Evolutionary conservation across 78 protist species (phyloP).

Genomic region (Salpingoeca rosetta): DNA sequence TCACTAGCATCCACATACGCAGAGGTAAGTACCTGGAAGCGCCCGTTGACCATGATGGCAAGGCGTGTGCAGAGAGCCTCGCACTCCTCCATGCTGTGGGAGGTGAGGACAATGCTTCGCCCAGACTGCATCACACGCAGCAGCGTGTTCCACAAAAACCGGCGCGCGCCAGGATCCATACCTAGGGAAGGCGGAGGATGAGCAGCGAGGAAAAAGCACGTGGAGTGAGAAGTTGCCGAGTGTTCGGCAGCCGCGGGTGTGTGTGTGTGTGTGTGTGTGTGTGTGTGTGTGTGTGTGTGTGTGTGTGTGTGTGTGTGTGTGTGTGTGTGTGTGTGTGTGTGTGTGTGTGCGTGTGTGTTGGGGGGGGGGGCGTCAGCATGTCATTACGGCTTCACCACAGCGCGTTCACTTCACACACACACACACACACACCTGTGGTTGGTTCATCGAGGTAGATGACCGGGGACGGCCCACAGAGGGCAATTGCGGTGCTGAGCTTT

Average conservation of each 20-base stretch:
- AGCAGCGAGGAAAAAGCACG: no score
- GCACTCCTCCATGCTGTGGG: constrained; percentile 64
- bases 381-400: background rate
- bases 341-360: no score
- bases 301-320: no score
- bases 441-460: constrained; percentile 69
- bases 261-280: background rate
- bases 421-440: background rate
- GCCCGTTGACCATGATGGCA: constrained; percentile 53
- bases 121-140: background rate
- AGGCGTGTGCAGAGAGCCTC: constrained; percentile 55
- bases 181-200: constrained; percentile 28
- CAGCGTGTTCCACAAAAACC: constrained; percentile 60
- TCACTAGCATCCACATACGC: no score
- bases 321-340: no score
- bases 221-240: no score
- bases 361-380: background rate
- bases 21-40: no score
- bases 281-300: no score
- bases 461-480: constrained; percentile 7
- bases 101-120: constrained; percentile 56
- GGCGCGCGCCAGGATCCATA: constrained; percentile 56
- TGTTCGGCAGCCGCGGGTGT: no score
- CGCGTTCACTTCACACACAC: background rate
- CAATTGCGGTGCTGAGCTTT: constrained; percentile 55